Conservation (phyloP, 805 yeast genomes). For the Jamesozyma rosinii region DNA sequence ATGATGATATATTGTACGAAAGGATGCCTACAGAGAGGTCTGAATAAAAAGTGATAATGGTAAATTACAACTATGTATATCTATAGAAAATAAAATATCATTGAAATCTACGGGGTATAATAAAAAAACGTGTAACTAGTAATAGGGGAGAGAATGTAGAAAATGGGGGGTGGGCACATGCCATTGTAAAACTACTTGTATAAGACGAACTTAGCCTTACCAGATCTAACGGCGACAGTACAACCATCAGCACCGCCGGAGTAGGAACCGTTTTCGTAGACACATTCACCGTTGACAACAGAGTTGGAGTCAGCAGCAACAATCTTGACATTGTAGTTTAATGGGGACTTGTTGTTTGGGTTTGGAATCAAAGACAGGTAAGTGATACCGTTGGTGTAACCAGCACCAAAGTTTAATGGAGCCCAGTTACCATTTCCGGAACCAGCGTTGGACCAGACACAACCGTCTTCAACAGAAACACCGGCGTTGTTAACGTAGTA, state of each 20-base stretch:
- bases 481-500: slow-evolving; percentile 97
- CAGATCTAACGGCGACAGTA: slow-evolving; percentile 81
- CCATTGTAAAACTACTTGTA: slow-evolving; percentile 33
- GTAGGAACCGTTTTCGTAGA: slow-evolving; percentile 64
- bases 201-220: slow-evolving; percentile 76
- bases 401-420: slow-evolving; percentile 92
- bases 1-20: too few relatives aligned
- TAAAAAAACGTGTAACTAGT: too few relatives aligned
- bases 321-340: slow-evolving; percentile 70
- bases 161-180: too few relatives aligned
- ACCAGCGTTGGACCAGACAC: slow-evolving; percentile 83
- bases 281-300: slow-evolving; percentile 64
- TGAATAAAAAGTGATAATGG: too few relatives aligned
- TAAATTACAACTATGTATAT: too few relatives aligned
- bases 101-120: too few relatives aligned
- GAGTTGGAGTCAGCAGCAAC: slow-evolving; percentile 60
- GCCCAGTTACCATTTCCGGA: slow-evolving; percentile 96
- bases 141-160: too few relatives aligned
- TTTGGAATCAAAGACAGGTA: slow-evolving; percentile 91
- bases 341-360: slow-evolving; percentile 71
- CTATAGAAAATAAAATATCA: too few relatives aligned
- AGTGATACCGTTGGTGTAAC: slow-evolving; percentile 60
- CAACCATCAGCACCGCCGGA: slow-evolving; percentile 68
- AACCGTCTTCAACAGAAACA: slow-evolving; percentile 81
- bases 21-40: too few relatives aligned